These are phyloP conservation scores for Raphidocelis subcapitata DNA, from an alignment of 139 green algal species.

Conservation along the genomic window DNA sequence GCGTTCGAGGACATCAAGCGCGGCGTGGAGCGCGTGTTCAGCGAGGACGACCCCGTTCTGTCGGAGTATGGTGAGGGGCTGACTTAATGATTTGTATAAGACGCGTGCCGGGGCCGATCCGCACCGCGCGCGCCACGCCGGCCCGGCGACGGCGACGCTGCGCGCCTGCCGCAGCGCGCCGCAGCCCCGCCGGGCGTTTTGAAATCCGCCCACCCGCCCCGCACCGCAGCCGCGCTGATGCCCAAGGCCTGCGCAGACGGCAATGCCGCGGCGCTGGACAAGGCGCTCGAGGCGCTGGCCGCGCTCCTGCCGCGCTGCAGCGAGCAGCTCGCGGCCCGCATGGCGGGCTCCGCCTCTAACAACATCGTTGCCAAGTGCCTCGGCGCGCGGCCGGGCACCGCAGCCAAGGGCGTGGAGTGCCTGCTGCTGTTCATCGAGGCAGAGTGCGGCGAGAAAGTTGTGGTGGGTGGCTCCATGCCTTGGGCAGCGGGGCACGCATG, in stretches of 20 bases:
- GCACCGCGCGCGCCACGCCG: too few species aligned
- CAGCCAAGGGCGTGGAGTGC: constrained; percentile 63
- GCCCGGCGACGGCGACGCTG: too few species aligned
- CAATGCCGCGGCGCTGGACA: constrained; percentile 91
- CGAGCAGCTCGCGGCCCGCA: constrained; percentile 27
- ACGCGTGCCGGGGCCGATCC: too few species aligned
- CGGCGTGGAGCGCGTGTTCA: constrained; percentile 53
- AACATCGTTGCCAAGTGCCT: constrained; percentile 80
- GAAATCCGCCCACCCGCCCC: too few species aligned
- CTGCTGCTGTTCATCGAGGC: constrained; percentile 82
- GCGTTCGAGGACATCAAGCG: constrained; percentile 74
- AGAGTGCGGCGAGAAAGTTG: constrained; percentile 78
- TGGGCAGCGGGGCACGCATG: background rate
- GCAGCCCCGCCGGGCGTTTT: background rate
- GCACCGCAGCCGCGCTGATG: constrained; percentile 70
- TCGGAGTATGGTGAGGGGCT: constrained; percentile 59
- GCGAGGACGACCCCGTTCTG: constrained; percentile 64
- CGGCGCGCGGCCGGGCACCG: constrained; percentile 77
- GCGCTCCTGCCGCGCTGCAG: constrained; percentile 61
- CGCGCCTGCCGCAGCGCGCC: too few species aligned
- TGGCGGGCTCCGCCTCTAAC: constrained; percentile 29
- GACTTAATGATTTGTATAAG: background rate
- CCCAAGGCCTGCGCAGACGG: constrained; percentile 77
- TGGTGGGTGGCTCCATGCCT: constrained; percentile 35
- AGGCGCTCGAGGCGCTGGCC: constrained; percentile 80